A percentile compares a stretch with the other conserved stretches of the same genome.
Conservation (phyloP, 2,329 filamentous ascomycete genomes). For the Coniella lustricola region DNA sequence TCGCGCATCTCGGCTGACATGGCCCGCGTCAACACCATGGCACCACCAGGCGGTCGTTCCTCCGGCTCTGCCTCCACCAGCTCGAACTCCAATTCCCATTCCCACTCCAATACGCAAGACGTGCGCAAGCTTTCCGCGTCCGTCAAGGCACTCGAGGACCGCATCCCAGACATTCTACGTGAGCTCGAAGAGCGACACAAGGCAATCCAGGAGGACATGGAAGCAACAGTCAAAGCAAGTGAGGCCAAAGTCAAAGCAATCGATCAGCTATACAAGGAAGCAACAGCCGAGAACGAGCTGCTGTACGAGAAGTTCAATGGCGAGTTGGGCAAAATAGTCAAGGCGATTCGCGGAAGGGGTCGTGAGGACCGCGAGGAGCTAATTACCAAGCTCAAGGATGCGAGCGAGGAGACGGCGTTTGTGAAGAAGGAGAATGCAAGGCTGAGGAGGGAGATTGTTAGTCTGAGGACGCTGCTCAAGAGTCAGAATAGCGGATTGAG, state of each 20-base stretch:
- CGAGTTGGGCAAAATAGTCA: conserved; percentile 79
- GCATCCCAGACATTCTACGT: conserved; percentile 51
- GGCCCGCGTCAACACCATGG: conserved; percentile 44
- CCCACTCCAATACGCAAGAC: conserved; percentile 32
- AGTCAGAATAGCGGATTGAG: conserved; percentile 24
- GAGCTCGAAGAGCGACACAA: conserved; percentile 56
- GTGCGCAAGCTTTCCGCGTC: conserved; percentile 46
- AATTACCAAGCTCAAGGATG: conserved; percentile 61
- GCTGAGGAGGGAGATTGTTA: conserved; percentile 74
- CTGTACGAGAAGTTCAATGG: conserved; percentile 88
- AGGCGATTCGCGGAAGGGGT: conserved; percentile 63
- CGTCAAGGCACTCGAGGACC: conserved; percentile 60
- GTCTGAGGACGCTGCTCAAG: conserved; percentile 52
- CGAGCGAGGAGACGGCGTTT: conserved; percentile 68
- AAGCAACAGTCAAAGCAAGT: conserved; percentile 62
- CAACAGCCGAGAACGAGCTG: conserved; percentile 84
- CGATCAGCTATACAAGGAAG: conserved; percentile 83
- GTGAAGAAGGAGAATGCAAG: conserved; percentile 81
- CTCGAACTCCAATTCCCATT: too few relatives aligned
- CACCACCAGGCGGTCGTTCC: too few relatives aligned
- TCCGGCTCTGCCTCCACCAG: too few relatives aligned
- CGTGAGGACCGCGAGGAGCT: conserved; percentile 76
- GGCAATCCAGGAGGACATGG: conserved; percentile 62
- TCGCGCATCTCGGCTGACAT: conserved; percentile 77
- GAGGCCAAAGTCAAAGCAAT: conserved; percentile 76